Percentiles rank a stretch among this genome's conserved stretches.
Evolutionary conservation across 108 stramenopile genomes (phyloP).

Genomic region (Cyclotella sp.): DNA sequence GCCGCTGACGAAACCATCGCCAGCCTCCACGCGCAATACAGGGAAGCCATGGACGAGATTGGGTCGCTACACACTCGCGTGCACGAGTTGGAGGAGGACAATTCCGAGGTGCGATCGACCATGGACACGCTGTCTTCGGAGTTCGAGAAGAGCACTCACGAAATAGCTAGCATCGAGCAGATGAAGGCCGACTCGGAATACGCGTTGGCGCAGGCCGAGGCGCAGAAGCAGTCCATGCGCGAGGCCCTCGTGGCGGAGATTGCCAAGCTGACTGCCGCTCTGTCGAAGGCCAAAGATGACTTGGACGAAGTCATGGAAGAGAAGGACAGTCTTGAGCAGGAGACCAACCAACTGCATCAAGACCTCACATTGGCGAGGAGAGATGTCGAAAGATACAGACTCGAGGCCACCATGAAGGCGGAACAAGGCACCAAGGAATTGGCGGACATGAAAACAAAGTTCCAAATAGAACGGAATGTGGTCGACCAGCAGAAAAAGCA

Average conservation of each 20-base stretch:
- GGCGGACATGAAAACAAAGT: conserved; percentile 34
- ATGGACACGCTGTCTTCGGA: conserved; percentile 48
- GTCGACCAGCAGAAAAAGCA: conserved; percentile 41
- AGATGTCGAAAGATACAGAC: conserved; percentile 33
- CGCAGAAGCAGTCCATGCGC: conserved; percentile 25
- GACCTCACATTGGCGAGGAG: conserved; percentile 37
- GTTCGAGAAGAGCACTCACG: conserved; percentile 49
- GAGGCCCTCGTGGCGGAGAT: conserved; percentile 43
- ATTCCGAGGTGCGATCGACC: conserved; percentile 47
- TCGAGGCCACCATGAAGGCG: conserved; percentile 24
- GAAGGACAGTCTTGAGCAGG: conserved; percentile 34
- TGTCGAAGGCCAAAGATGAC: conserved; percentile 37
- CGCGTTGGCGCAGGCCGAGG: conserved; percentile 18
- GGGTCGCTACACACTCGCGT: conserved; percentile 32
- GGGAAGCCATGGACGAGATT: conserved; percentile 52
- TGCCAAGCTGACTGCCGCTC: conserved; percentile 29
- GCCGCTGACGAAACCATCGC: conserved; percentile 38
- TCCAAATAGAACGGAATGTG: conserved; percentile 33
- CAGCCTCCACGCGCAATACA: conserved; percentile 41
- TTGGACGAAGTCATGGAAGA: conserved; percentile 42
- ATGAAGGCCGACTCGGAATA: conserved; percentile 31
- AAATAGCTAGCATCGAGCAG: conserved; percentile 44
- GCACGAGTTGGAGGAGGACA: conserved; percentile 41
- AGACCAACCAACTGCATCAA: conserved; percentile 29
- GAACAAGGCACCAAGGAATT: conserved; percentile 20